A percentile compares a stretch with the other conserved stretches of the same genome.
phyloP scores from a whole-genome alignment of 2,329 filamentous ascomycete genomes.

The Trichoderma sp. region DNA sequence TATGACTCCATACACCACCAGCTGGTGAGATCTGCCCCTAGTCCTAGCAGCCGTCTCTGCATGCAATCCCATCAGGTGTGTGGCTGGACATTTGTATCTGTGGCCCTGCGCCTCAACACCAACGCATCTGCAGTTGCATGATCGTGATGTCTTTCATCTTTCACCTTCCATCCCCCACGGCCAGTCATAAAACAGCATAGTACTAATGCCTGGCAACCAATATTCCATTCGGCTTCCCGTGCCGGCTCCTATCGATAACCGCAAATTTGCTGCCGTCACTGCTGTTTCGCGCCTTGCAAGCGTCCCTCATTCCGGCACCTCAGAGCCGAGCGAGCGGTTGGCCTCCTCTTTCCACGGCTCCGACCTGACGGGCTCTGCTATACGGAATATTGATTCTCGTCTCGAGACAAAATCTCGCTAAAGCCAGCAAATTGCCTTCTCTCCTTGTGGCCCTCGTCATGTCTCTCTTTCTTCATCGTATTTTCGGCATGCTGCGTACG shows the following conservation, averaged over 20 bases:
- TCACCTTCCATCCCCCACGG: neutral
- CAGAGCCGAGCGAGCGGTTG: slow-evolving; percentile 3
- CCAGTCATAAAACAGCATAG: neutral
- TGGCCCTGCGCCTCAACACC: slow-evolving; percentile 4
- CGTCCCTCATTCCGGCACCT: slow-evolving; percentile 7
- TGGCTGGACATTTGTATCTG: neutral
- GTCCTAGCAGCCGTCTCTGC: slow-evolving; percentile 1
- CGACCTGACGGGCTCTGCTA: slow-evolving; percentile 13
- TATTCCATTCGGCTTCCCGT: neutral
- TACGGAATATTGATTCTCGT: neutral
- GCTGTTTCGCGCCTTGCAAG: slow-evolving; percentile 2
- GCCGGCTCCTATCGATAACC: neutral
- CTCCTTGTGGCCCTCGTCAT: neutral
- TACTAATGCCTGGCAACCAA: neutral
- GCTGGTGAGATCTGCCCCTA: neutral
- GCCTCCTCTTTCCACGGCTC: neutral
- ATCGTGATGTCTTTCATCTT: neutral
- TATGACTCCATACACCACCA: neutral
- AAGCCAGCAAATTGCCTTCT: neutral
- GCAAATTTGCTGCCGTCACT: neutral
- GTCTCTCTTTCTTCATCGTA: neutral
- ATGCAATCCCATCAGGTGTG: neutral
- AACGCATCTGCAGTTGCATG: neutral
- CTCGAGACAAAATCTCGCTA: neutral
- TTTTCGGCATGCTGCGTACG: neutral